Base-by-base conservation (phyloP, 106 monocot genomes). In the Dendrobium officinale region DNA sequence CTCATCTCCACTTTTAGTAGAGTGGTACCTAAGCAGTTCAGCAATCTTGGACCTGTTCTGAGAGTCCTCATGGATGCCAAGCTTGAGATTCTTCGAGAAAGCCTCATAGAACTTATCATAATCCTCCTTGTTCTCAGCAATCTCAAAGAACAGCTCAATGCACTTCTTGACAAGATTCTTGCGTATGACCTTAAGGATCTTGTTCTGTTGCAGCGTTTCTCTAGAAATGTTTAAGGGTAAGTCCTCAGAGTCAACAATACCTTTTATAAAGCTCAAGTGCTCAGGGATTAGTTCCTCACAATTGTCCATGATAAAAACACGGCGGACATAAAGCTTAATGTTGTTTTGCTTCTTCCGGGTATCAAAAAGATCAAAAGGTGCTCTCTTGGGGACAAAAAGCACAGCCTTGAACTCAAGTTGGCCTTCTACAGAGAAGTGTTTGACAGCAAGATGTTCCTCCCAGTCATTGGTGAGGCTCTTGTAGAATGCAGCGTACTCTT, bases 221-320 rank as follows among this genome's bases (percentile, higher is more conserved):
- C 92, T 82, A 6, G 92, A 92, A 42, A 90, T 92, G 83, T 92
- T 92, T 11, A 92, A 84, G 31, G 92, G 92, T 37, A 90, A 86
- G 81, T 92, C 90, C 83, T 92, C 92, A 59, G 92, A 92, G 79
- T 92, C 92, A 0, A 92, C 92, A 51, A 92, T 90, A 1, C 92
- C 92, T 83, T 92, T 92, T 10, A 92, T 81, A 77, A 92, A 92
- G 81, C 92, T 86, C 79, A 92, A 47, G 73, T 88, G 86, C 70
- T 92, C 92, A 0, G 92, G 92, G 18, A 92, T 92, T 47, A 92
- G 61, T 70, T 92, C 92, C 74, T 92, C 92, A 70, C 92, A 92
- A 84, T 92, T 92, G 81, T 92, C 92, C 92, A 92, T 92, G 80
- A 92, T 92, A 84, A 92, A 92, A 13, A 92, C 90, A 29, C 92